Base-by-base conservation (phyloP, 1,284 basidiomycete species). In the Marasmius fiardii region DNA sequence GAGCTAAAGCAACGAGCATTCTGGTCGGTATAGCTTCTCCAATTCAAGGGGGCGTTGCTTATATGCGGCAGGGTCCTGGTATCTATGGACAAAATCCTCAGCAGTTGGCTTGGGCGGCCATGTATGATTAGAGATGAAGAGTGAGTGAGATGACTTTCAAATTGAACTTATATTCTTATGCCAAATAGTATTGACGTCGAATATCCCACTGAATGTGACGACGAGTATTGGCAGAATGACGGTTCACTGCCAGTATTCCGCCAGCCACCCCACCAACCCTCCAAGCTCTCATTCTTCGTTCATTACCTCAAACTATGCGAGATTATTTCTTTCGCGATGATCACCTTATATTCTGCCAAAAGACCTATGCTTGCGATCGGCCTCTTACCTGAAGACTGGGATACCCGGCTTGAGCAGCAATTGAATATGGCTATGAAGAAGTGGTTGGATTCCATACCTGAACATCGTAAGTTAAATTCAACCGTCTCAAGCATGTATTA, bases 81-180 rank as follows among this genome's bases (percentile, higher is more conserved):
- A 33, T 34, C 0, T 21, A 33, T 54, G 26, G 53, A 54, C 21
- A 43, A 44, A 1, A 43, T 43, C 18, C n/a, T 34, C 28, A 21
- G 43, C 26, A 35, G 43, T 5, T 54, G 26, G 28, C 43, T 35
- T 24, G 53, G 53, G 21, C 28, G 44, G 23, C 53, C 53, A 2
- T 54, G 43, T 34, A 20, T 33, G 11, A 48, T 48, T 28, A 21
- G 53, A n/a, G 53, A 54, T n/a, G 53, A 54, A 20, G 53, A 54
- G 53, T 54, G 43, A 39, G 33, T 47, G 12, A 5, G 21, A 16
- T 47, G 23, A n/a, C n/a, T n/a, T n/a, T n/a, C 28, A 10, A 31
- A 31, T 31, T 31, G 10, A 31, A 4, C 24, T 44, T 44, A 2
- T n/a, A 18, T 12, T n/a, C 12, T 8, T 28, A 12, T 44, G 20